Evolutionary conservation across 1,284 basidiomycete species (phyloP).

Genomic region (Schizophyllum commune): DNA sequence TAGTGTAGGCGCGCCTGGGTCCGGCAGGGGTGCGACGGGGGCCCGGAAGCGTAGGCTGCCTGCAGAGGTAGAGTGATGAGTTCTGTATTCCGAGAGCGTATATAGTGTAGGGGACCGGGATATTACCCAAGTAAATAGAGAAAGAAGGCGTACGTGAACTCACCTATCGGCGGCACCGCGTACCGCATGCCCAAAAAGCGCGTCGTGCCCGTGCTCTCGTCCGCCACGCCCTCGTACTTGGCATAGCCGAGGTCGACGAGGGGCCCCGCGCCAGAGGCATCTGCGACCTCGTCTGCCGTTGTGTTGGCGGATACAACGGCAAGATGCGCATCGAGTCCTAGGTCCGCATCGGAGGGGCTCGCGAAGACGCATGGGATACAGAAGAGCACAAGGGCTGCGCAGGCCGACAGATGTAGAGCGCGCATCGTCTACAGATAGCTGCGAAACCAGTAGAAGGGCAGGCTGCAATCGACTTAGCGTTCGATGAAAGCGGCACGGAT

Average conservation of each 20-base stretch:
- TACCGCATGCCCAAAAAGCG: conserved; percentile 26
- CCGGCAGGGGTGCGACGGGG: background rate
- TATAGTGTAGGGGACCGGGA: too few species aligned
- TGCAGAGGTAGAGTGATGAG: background rate
- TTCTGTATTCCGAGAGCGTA: too few species aligned
- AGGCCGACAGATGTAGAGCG: too few species aligned
- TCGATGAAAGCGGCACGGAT: too few species aligned
- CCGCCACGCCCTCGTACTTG: conserved; percentile 21
- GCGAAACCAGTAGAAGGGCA: too few species aligned
- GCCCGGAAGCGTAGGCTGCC: background rate
- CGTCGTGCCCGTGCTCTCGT: conserved; percentile 15
- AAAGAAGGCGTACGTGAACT: background rate
- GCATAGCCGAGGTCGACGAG: conserved; percentile 24
- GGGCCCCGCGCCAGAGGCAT: background rate
- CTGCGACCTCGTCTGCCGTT: background rate
- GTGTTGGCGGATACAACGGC: background rate
- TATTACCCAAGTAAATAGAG: too few species aligned
- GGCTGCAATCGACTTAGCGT: too few species aligned
- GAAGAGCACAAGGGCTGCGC: too few species aligned
- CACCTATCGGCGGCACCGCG: conserved; percentile 24
- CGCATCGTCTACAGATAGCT: too few species aligned
- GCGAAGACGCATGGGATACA: background rate
- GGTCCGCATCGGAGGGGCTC: background rate
- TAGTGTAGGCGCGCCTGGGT: background rate
- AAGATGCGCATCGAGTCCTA: background rate